Evolutionary conservation across 805 yeast species (phyloP), one percentile per base, ranked within the genome.

Genomic region (Candida ulmi): DNA sequence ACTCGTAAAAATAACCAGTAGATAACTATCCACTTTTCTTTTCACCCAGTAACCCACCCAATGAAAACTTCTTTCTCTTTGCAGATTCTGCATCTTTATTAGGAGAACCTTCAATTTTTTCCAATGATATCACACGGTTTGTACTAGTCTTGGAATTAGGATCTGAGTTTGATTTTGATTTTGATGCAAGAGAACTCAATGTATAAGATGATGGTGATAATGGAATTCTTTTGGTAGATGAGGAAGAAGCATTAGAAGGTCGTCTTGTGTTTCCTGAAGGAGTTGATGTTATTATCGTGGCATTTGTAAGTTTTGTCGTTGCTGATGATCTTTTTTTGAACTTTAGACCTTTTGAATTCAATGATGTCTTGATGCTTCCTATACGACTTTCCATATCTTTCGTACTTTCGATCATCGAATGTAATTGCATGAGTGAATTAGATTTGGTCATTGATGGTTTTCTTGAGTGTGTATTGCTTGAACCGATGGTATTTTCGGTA

Each of bases 341-440:
- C 39, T 45, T 44, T 8, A 46, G 30, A 4, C 36, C 31, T 21
- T 40, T 41, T 18, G 37, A 36, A 30, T 48, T 43, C 30, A 58
- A 42, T 3, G 59, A 50, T 16, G 36, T 44, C 37, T 53, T 55
- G 36, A 60, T 43, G 30, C 46, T 44, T 25, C 46, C 59, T 6
- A 60, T 45, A 41, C 55, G 54, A 17, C 50, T 45, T 16, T 47
- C 61, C 55, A 60, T 52, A 11, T 44, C 58, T 37, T 49, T 53
- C 0, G 61, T 51, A 23, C 55, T 60, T 25, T 54, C 55, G 27
- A 58, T 45, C 50, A 60, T 54, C 11, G 52, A 36, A 36, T 58
- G 62, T 12, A 60, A 37, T 28, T 58, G 63, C 33, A 55, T 44
- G 17, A 60, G 43, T 0, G 63, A 58, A 9, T 49, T 50, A 1